Percentiles rank a stretch among this genome's conserved stretches.
phyloP scores from a whole-genome alignment of 2,329 filamentous ascomycete genomes.

The Aspergillus amoenus region DNA sequence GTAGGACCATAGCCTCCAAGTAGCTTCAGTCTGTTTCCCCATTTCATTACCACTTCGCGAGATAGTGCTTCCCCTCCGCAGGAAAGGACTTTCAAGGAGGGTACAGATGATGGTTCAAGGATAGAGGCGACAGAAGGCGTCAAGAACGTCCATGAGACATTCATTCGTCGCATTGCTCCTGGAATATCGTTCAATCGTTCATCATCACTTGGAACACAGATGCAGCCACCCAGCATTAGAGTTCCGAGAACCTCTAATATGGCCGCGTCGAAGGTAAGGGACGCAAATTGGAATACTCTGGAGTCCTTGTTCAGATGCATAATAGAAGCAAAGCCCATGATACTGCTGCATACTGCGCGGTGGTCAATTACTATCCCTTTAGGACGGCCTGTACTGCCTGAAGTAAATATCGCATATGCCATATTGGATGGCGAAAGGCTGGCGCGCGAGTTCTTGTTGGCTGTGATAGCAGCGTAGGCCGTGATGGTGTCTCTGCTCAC shows the following conservation, averaged over 20 bases:
- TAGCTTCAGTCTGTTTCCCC: conserved; percentile 53
- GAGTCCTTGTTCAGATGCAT: conserved; percentile 24
- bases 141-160: conserved; percentile 48
- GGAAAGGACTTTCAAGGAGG: conserved; percentile 43
- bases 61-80: conserved; percentile 64
- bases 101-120: conserved; percentile 41
- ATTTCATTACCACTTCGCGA: conserved; percentile 66
- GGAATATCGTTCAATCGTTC: conserved; percentile 50
- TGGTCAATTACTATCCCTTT: conserved; percentile 41
- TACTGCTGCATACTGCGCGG: conserved; percentile 32
- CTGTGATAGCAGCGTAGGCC: conserved; percentile 23
- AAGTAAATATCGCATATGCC: conserved; percentile 39
- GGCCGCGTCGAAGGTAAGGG: conserved; percentile 47
- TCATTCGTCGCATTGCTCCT: conserved; percentile 49
- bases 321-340: conserved; percentile 30
- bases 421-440: conserved; percentile 25
- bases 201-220: conserved; percentile 49
- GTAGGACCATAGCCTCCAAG: conserved; percentile 42
- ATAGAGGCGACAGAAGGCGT: conserved; percentile 47
- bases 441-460: neutral
- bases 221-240: conserved; percentile 44
- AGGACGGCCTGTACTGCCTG: conserved; percentile 38
- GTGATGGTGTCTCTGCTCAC: conserved; percentile 34
- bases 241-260: conserved; percentile 42
- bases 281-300: conserved; percentile 45